Conservation (phyloP, 352 stramenopile genomes). For the Globisporangium nodosum region DNA sequence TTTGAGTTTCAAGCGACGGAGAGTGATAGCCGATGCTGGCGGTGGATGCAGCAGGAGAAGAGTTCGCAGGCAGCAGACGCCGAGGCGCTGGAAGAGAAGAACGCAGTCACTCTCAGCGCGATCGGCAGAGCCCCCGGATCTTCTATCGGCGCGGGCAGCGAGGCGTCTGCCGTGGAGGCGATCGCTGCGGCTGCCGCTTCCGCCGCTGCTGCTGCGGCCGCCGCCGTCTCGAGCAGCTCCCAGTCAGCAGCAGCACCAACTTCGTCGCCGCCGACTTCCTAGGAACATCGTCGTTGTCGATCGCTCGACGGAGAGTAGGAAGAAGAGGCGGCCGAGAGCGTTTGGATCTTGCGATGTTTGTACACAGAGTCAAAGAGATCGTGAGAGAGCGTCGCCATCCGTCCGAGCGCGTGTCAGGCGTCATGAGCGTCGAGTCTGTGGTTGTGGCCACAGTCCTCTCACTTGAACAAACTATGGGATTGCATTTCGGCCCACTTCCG, state of each 20-base stretch:
- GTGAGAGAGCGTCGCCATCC: neutral
- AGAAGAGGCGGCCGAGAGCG: neutral
- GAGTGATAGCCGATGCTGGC: neutral
- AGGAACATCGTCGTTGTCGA: neutral
- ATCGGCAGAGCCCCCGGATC: neutral
- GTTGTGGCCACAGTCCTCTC: neutral
- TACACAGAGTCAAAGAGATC: neutral
- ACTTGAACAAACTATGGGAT: neutral
- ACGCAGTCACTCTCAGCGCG: neutral
- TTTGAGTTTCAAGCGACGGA: neutral
- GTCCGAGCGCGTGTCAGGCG: too few species aligned
- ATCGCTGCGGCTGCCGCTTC: neutral
- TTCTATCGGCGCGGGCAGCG: neutral
- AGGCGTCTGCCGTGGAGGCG: neutral
- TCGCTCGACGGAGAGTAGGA: neutral
- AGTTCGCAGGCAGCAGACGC: neutral
- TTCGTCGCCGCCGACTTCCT: neutral
- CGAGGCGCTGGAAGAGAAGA: conserved; percentile 12
- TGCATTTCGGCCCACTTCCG: neutral
- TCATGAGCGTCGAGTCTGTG: too few species aligned
- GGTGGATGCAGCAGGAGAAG: neutral
- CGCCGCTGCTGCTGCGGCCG: neutral
- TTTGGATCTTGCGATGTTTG: too few species aligned
- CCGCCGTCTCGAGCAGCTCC: conserved; percentile 1
- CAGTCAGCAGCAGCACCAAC: neutral